Conservation (phyloP, 2,329 filamentous ascomycete genomes). For the Chaetomiaceae sp. region DNA sequence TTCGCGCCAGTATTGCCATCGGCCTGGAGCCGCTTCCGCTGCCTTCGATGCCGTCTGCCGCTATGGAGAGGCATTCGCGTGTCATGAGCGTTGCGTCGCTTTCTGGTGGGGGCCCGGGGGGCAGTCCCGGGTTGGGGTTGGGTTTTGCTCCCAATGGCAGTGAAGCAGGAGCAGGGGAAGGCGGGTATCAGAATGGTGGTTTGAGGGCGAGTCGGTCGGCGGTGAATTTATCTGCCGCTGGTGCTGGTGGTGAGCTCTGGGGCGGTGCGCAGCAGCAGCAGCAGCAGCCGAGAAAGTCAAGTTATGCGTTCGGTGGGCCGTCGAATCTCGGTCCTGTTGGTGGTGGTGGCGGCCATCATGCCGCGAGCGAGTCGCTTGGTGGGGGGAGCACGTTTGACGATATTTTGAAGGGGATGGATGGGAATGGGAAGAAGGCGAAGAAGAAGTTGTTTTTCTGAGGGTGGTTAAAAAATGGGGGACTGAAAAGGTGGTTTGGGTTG, state of each 20-base stretch:
- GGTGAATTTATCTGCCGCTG: neutral
- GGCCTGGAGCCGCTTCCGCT: constrained; percentile 33
- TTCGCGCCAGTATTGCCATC: constrained; percentile 34
- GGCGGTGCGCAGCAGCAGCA: neutral
- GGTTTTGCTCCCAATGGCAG: neutral
- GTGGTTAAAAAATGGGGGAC: neutral
- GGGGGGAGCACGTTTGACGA: constrained; percentile 34
- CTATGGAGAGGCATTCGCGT: constrained; percentile 11
- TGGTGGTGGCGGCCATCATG: neutral
- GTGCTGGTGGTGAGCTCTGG: neutral
- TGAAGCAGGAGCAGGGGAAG: neutral
- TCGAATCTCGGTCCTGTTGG: neutral
- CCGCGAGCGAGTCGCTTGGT: neutral
- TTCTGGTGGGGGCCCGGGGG: neutral
- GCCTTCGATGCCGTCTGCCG: constrained; percentile 13
- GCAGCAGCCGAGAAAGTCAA: constrained; percentile 12
- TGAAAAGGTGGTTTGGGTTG: neutral
- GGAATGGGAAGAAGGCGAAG: constrained; percentile 31
- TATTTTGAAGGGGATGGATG: constrained; percentile 35
- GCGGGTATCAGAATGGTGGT: neutral
- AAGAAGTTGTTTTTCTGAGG: constrained; percentile 24
- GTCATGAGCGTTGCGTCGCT: constrained; percentile 13
- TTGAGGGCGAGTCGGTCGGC: constrained; percentile 17
- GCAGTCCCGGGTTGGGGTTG: too few species aligned
- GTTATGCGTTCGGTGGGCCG: constrained; percentile 12